Evolutionary conservation across 768 basidiomycete species (phyloP).

Genomic region (Pholiota molesta): DNA sequence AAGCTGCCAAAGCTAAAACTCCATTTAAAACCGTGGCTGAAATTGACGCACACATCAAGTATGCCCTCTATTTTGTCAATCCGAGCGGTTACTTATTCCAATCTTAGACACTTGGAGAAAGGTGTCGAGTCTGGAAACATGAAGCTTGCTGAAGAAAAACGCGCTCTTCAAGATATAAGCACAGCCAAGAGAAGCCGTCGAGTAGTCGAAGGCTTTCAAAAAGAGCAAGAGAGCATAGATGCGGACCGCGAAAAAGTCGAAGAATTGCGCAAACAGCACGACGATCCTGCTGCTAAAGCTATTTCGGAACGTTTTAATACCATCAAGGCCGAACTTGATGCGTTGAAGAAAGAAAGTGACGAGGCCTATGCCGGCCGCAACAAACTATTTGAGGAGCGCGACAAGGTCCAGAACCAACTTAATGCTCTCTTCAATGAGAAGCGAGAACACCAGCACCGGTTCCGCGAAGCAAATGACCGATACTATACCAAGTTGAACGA

Average conservation of each 20-base stretch:
- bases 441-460: constrained; percentile 69
- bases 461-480: constrained; percentile 82
- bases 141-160: constrained; percentile 95
- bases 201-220: constrained; percentile 79
- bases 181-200: constrained; percentile 70
- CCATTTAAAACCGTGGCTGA: constrained; percentile 83
- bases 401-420: constrained; percentile 66
- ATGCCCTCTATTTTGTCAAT: constrained; percentile 12
- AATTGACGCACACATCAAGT: constrained; percentile 88
- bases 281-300: constrained; percentile 89
- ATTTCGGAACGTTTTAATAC: constrained; percentile 78
- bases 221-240: constrained; percentile 80
- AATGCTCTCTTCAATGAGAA: constrained; percentile 75
- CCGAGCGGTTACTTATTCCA: constrained; percentile 12
- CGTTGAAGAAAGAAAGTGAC: constrained; percentile 84
- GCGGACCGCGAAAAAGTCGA: constrained; percentile 75
- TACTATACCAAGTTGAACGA: constrained; percentile 87
- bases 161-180: constrained; percentile 89
- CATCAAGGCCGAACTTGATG: constrained; percentile 85
- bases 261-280: constrained; percentile 78
- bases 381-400: constrained; percentile 89
- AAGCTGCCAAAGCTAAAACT: constrained; percentile 76
- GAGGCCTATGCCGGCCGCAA: constrained; percentile 79
- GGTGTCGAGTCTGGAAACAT: constrained; percentile 91
- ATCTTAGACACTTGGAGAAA: constrained; percentile 73